Evolutionary conservation across 1,284 basidiomycete genomes (phyloP).

Genomic region (Cutaneotrichosporon sp.): DNA sequence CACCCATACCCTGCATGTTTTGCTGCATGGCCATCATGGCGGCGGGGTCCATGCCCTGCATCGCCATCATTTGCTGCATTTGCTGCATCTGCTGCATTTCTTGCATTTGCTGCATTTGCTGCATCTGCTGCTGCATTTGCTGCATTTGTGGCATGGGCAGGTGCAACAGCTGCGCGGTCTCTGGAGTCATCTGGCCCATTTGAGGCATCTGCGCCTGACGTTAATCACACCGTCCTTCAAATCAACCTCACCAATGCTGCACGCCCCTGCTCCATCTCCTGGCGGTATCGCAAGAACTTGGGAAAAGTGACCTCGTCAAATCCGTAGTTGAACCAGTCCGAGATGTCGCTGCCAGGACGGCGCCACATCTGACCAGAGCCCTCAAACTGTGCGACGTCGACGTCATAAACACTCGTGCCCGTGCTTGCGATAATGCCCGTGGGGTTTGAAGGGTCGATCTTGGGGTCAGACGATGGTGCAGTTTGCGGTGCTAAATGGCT

Average conservation of each 20-base stretch:
- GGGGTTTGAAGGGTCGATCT: conserved; percentile 59
- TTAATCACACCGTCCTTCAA: background rate
- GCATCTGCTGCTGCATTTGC: conserved; percentile 24
- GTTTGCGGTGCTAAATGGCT: conserved; percentile 38
- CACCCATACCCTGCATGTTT: conserved; percentile 13
- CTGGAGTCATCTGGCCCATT: conserved; percentile 31
- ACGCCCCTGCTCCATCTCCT: conserved; percentile 64
- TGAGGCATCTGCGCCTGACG: conserved; percentile 30
- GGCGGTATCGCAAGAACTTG: conserved; percentile 78
- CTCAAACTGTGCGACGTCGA: conserved; percentile 74
- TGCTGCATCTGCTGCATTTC: conserved; percentile 32
- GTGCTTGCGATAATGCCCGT: conserved; percentile 54
- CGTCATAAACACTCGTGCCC: conserved; percentile 78
- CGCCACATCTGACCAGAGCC: conserved; percentile 80
- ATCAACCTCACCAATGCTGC: conserved; percentile 40
- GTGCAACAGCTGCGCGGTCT: conserved; percentile 33
- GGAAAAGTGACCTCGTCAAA: conserved; percentile 97
- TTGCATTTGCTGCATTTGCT: conserved; percentile 49
- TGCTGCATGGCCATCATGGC: conserved; percentile 34
- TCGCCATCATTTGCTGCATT: conserved; percentile 39
- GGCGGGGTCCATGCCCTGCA: conserved; percentile 43
- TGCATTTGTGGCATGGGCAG: conserved; percentile 49
- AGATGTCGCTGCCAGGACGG: conserved; percentile 82
- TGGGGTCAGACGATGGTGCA: conserved; percentile 20
- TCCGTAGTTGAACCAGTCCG: conserved; percentile 99